Base-by-base conservation (phyloP, 2,329 filamentous ascomycete genomes). In the Colletotrichum echinochloae region DNA sequence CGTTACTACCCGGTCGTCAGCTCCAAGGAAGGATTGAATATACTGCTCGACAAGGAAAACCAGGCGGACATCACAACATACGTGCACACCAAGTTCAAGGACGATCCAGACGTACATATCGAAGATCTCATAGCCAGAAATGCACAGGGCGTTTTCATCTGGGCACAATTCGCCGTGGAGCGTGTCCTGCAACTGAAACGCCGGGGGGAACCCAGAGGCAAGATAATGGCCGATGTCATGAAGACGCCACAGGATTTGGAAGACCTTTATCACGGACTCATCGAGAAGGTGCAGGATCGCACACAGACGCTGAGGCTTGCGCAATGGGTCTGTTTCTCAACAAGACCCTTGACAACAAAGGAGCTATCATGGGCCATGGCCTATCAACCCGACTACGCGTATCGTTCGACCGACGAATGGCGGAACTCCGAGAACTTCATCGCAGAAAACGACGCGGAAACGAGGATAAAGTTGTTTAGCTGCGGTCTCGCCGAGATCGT, bases 391-490 rank as follows among this genome's bases (percentile, higher is more conserved):
- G 11, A 33, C 49, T 18, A 3, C 28, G 2, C 49, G 2, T 26
- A 33, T 11, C 49, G 18, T 2, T 28, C 49, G 0, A 16, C 20
- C 28, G 23, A 26, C 4, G 28, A 30, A 14, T 52, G 26, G 14
- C 26, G 8, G 8, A 2, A 5, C 5, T 30, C 28, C 0, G 28
- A 52, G 3, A 11, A 20, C 1, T 52, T 33, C 7, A 52, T 52
- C 3, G 7, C 49, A 7, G 5, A 74, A 77, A 56, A 70, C 70
- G 44, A 74, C 2, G 20, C 33, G 6, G 26, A 52, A 1, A 52
- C 60, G 49, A 68, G 56, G 64, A 37, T 78, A 20, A 66, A 69
- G 9, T 65, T 62, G 0, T 75, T 80, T 7, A 78, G 78, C 41
- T 69, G 76, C 35, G 77, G 78, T 39, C 65, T 30, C 12, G 49